Evolutionary conservation across 345 rosid species (phyloP).

Genomic region (Clausena lansium): DNA sequence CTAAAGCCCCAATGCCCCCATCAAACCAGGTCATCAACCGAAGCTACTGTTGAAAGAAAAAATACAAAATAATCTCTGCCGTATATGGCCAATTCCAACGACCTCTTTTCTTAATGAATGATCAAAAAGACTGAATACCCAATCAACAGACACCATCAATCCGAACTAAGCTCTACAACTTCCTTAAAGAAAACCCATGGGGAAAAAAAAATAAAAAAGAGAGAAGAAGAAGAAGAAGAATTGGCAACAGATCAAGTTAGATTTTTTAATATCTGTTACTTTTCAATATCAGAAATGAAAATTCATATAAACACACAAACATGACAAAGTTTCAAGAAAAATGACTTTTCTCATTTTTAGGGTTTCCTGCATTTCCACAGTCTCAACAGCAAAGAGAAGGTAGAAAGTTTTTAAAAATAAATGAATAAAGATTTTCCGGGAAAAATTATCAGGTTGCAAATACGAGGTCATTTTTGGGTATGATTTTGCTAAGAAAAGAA

Average conservation of each 20-base stretch:
- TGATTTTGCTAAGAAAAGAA: conserved; percentile 23
- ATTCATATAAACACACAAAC: conserved; percentile 2
- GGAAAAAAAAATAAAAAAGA: too few relatives aligned
- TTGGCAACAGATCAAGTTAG: background rate
- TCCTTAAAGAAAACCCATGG: background rate
- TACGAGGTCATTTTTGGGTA: conserved; percentile 14
- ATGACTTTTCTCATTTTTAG: conserved; percentile 16
- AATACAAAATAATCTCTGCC: background rate
- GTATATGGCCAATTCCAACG: too few relatives aligned
- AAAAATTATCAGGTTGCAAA: background rate
- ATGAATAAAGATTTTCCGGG: too few relatives aligned
- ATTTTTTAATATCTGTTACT: background rate
- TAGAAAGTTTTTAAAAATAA: background rate
- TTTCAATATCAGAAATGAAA: background rate
- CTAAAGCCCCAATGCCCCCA: background rate
- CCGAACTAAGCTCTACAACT: background rate
- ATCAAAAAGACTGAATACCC: background rate
- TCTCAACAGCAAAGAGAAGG: background rate
- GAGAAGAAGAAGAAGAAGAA: background rate
- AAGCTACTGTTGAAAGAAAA: background rate
- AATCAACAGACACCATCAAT: conserved; percentile 5
- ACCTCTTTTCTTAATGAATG: too few relatives aligned
- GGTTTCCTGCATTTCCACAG: background rate
- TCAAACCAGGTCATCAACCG: background rate
- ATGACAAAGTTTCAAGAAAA: background rate